These are phyloP conservation scores for Coniochaeta ligniaria DNA, from an alignment of 2,329 filamentous ascomycete species.

Conservation along the genomic window DNA sequence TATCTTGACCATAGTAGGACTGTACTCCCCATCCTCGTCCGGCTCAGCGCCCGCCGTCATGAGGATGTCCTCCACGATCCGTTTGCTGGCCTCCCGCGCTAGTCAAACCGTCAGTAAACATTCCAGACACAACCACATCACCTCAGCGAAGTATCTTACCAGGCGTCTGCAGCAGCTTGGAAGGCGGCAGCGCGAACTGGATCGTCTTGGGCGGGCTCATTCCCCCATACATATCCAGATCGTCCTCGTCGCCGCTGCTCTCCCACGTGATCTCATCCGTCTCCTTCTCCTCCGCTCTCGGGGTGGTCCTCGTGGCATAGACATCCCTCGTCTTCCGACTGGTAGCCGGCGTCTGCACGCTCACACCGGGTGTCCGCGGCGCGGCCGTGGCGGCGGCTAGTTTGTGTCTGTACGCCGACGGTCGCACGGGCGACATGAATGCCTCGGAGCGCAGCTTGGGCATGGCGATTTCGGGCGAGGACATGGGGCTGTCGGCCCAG, in stretches of 20 bases:
- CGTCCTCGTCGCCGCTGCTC: slow-evolving; percentile 63
- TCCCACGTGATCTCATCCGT: slow-evolving; percentile 64
- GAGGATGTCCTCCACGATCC: slow-evolving; percentile 75
- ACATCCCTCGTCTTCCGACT: slow-evolving; percentile 42
- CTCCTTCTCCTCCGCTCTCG: slow-evolving; percentile 15
- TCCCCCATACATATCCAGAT: slow-evolving; percentile 57
- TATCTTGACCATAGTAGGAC: slow-evolving; percentile 60
- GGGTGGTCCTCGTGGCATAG: slow-evolving; percentile 29
- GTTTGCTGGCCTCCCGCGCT: slow-evolving; percentile 74
- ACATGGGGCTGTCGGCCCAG: slow-evolving; percentile 54
- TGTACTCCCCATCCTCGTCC: slow-evolving; percentile 51
- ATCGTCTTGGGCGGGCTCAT: slow-evolving; percentile 93
- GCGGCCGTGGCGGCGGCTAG: slow-evolving; percentile 30
- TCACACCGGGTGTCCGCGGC: slow-evolving; percentile 51
- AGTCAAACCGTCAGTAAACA: slow-evolving; percentile 5
- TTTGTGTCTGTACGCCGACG: slow-evolving; percentile 30
- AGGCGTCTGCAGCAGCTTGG: slow-evolving; percentile 72
- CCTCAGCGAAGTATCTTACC: slow-evolving; percentile 37
- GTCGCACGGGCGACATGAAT: slow-evolving; percentile 65
- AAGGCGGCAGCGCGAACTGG: slow-evolving; percentile 73
- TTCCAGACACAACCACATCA: neutral
- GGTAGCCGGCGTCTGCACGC: slow-evolving; percentile 18
- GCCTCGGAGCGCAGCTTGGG: slow-evolving; percentile 80
- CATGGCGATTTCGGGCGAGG: slow-evolving; percentile 70
- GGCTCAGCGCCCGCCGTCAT: slow-evolving; percentile 63